These are phyloP conservation scores for Glebionis coronaria DNA, from an alignment of 129 eudicot species.

Conservation along the genomic window DNA sequence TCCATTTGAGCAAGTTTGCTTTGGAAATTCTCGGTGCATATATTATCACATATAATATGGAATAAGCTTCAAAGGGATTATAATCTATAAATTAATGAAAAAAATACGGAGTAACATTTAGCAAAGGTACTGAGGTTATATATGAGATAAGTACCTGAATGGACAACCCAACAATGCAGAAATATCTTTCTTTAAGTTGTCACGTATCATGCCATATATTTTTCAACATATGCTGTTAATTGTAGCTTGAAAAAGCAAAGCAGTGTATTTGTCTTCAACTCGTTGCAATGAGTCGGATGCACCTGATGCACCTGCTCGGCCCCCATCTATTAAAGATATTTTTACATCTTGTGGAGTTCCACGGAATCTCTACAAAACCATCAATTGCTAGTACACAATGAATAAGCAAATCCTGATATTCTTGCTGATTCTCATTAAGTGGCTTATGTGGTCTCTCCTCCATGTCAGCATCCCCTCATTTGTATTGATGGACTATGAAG, in stretches of 20 bases:
- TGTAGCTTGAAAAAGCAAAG: slow-evolving; percentile 86
- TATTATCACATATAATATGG: slow-evolving; percentile 3
- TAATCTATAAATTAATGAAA: too few relatives aligned
- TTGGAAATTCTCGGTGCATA: too few relatives aligned
- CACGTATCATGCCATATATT: slow-evolving; percentile 88
- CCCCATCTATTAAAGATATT: slow-evolving; percentile 55
- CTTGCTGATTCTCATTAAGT: slow-evolving; percentile 94
- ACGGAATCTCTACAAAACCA: slow-evolving; percentile 67
- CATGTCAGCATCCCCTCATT: slow-evolving; percentile 42
- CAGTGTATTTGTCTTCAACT: slow-evolving; percentile 88
- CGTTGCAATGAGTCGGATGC: too few relatives aligned
- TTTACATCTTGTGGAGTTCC: slow-evolving; percentile 73
- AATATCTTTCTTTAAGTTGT: too few relatives aligned
- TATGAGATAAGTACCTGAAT: slow-evolving; percentile 56
- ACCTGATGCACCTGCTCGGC: too few relatives aligned
- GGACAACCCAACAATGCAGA: slow-evolving; percentile 78
- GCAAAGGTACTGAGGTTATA: background rate
- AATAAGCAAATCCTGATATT: slow-evolving; percentile 90
- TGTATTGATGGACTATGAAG: slow-evolving; percentile 63
- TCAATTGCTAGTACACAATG: slow-evolving; percentile 40
- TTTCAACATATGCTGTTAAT: slow-evolving; percentile 82
- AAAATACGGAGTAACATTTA: slow-evolving; percentile 6
- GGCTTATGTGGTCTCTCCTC: slow-evolving; percentile 91
- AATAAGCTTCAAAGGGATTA: slow-evolving; percentile 2
- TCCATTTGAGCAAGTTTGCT: too few relatives aligned